phyloP scores from a whole-genome alignment of 1,139 yeast genomes.

The Nakaseomyces bracarensis region DNA sequence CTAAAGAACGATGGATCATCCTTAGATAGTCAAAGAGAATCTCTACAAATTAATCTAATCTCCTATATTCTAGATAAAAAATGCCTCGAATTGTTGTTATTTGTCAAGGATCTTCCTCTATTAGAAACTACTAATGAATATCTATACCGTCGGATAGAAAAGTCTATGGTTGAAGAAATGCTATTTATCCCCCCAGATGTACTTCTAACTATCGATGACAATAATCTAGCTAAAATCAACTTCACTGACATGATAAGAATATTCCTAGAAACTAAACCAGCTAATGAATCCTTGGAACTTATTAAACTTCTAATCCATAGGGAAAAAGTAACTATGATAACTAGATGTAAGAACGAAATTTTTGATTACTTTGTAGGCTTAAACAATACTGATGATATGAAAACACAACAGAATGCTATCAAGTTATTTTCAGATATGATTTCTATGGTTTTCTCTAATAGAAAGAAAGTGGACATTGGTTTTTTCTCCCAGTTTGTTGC shows the following conservation, averaged over 20 bases:
- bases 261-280: background rate
- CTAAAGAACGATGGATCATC: background rate
- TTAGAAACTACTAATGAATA: background rate
- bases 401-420: background rate
- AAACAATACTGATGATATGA: background rate
- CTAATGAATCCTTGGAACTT: background rate
- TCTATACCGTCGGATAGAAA: background rate
- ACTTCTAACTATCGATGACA: slow-evolving; percentile 1
- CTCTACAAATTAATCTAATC: slow-evolving; percentile 1
- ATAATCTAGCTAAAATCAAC: background rate
- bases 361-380: slow-evolving; percentile 4
- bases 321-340: background rate
- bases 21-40: background rate
- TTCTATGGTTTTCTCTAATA: background rate
- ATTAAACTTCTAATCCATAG: background rate
- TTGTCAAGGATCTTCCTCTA: background rate
- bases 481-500: slow-evolving; percentile 4
- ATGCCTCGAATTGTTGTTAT: background rate
- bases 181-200: background rate
- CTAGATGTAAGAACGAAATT: slow-evolving; percentile 4
- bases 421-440: background rate
- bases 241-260: background rate
- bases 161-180: background rate
- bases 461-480: slow-evolving; percentile 4
- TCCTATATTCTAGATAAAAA: background rate